Evolutionary conservation across 2,329 filamentous ascomycete genomes (phyloP).

Genomic region (Pseudogymnoascus sp.): DNA sequence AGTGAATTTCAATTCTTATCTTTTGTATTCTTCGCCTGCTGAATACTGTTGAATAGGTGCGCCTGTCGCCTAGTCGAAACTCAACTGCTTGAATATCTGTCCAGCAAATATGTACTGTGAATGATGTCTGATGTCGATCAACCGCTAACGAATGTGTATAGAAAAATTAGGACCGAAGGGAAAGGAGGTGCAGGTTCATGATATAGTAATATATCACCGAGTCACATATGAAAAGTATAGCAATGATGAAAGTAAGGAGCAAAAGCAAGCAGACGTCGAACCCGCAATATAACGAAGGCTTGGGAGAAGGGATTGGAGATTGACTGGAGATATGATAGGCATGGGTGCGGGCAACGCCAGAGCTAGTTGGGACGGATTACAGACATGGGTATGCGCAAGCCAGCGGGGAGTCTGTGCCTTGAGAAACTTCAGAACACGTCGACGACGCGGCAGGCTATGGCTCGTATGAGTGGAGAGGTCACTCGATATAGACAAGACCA

Average conservation of each 20-base stretch:
- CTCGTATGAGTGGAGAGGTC: neutral
- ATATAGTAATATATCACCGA: neutral
- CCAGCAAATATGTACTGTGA: neutral
- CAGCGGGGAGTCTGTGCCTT: neutral
- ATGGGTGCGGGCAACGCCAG: neutral
- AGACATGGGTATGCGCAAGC: neutral
- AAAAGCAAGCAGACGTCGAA: neutral
- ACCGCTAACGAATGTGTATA: neutral
- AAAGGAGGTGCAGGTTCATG: neutral
- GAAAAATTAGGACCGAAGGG: neutral
- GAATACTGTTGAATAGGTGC: neutral
- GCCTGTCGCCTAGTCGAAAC: neutral
- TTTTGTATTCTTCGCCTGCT: neutral
- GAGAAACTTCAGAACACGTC: neutral
- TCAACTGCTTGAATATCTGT: neutral
- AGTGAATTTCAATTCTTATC: neutral
- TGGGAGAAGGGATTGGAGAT: neutral
- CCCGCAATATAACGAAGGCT: neutral
- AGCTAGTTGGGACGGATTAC: neutral
- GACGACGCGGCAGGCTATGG: neutral
- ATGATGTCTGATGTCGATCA: neutral
- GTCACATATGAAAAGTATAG: neutral
- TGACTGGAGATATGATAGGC: slow-evolving; percentile 1
- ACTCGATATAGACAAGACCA: neutral
- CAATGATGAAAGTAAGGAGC: neutral